Conservation (phyloP, 768 basidiomycete species). For the Mycena crocata region DNA sequence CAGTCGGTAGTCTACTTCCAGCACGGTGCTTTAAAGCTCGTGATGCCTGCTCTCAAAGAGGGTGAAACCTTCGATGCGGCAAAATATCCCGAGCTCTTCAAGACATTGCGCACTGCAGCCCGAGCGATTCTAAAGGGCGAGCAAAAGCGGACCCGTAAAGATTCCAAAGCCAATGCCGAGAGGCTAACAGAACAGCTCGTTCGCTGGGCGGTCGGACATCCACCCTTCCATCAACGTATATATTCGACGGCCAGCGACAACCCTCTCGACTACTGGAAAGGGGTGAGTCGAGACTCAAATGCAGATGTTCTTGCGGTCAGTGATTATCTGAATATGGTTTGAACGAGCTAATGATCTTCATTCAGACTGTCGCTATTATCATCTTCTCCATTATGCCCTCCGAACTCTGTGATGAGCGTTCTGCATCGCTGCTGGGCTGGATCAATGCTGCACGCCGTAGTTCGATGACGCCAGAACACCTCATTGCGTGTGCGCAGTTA, state of each 20-base stretch:
- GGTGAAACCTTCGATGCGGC: slow-evolving; percentile 7
- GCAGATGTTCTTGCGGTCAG: slow-evolving; percentile 35
- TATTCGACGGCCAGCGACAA: slow-evolving; percentile 24
- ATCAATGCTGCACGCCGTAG: slow-evolving; percentile 40
- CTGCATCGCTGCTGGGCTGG: slow-evolving; percentile 41
- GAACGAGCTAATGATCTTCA: background rate
- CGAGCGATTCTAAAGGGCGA: slow-evolving; percentile 37
- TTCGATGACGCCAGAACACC: slow-evolving; percentile 39
- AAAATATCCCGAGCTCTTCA: slow-evolving; percentile 30
- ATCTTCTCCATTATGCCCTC: slow-evolving; percentile 43
- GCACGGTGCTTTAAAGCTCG: slow-evolving; percentile 33
- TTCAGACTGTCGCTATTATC: slow-evolving; percentile 35
- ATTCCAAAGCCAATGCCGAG: slow-evolving; percentile 20
- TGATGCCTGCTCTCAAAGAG: slow-evolving; percentile 33
- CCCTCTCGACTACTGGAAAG: slow-evolving; percentile 39
- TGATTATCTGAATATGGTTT: background rate
- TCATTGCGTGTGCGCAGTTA: slow-evolving; percentile 38
- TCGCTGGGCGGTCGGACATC: slow-evolving; percentile 26
- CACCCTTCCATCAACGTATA: background rate
- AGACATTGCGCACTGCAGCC: slow-evolving; percentile 20
- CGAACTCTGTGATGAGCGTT: slow-evolving; percentile 43
- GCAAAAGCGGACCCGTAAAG: slow-evolving; percentile 25
- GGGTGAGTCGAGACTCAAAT: slow-evolving; percentile 35
- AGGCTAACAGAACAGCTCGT: slow-evolving; percentile 35
- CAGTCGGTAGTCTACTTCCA: slow-evolving; percentile 29